These are phyloP conservation scores for Globisporangium camurandrum DNA, from an alignment of 352 stramenopile species.

Conservation along the genomic window DNA sequence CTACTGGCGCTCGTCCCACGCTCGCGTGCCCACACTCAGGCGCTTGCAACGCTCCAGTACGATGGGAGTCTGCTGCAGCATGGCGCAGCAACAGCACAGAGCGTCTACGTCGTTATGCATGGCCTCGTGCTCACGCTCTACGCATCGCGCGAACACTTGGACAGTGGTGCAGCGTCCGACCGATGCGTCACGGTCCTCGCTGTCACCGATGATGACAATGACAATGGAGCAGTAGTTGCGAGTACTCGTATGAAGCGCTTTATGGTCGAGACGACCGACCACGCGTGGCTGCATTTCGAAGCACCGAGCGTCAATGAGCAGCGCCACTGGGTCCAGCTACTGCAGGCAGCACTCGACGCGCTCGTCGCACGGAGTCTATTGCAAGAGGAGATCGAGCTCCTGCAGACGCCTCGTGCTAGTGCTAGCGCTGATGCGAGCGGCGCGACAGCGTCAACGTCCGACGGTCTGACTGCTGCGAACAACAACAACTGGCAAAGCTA, in stretches of 20 bases:
- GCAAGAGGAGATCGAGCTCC: constrained; percentile 19
- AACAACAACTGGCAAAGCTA: constrained; percentile 13
- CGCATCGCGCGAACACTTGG: constrained; percentile 51
- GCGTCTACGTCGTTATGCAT: constrained; percentile 38
- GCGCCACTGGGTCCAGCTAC: constrained; percentile 35
- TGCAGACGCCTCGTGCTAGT: neutral
- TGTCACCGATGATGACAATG: constrained; percentile 14
- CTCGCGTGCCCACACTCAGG: constrained; percentile 19
- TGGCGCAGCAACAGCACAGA: constrained; percentile 24
- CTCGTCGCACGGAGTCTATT: constrained; percentile 37
- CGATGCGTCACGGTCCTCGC: constrained; percentile 8
- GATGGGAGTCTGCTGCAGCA: constrained; percentile 23
- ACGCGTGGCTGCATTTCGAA: constrained; percentile 41
- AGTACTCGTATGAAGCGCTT: constrained; percentile 22
- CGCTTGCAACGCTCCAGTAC: constrained; percentile 27
- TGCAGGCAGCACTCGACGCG: constrained; percentile 44
- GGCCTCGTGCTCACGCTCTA: constrained; percentile 41
- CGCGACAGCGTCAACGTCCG: constrained; percentile 1
- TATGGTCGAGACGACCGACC: constrained; percentile 43
- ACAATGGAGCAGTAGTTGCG: constrained; percentile 20
- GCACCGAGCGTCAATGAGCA: constrained; percentile 27
- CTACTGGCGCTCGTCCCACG: constrained; percentile 26
- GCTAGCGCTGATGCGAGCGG: neutral
- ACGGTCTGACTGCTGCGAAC: neutral
- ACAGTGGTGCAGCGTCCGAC: constrained; percentile 17